Evolutionary conservation across 306 rosid species (phyloP), one percentile per base, ranked within the genome.

Genomic region (Quercus parvula): DNA sequence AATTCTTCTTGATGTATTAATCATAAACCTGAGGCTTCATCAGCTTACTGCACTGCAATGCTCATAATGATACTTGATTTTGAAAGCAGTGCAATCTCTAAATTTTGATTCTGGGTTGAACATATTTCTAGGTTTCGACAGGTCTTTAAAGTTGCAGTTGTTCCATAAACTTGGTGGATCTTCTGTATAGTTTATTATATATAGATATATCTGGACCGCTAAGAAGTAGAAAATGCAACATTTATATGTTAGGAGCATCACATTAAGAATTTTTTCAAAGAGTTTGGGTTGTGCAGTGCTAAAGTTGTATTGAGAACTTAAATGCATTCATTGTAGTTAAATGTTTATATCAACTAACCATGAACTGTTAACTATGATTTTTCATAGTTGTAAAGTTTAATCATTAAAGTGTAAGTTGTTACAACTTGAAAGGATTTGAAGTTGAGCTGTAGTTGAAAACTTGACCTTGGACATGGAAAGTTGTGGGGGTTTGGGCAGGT

Each of bases 1-100:
- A 52, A 52, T 20, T 66, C 58, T 55, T 46, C 67, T 63, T 27
- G 56, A 57, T 82, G 35, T 68, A 76, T 71, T 71, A 4, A 62
- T 80, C 63, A 66, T 46, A 51, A 59, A 70, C 28, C 20, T 51
- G 59, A 28, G 75, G 80, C 70, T 52, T 57, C 27, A 35, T 19
- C 72, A 28, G 8, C 17, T 18, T 38, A 55, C 56, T 38, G 54
- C 55, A 28, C 38, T 17, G 44, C 55, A 31, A 52, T 73, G 62
- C 33, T 33, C 6, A 63, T 27, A 3, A 35, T 25, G 70, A 15
- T 19, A 24, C 28, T 35, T 14, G n/a, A 17, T 3, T 63, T 63
- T 27, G 70, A 63, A 10, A 63, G 41, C 12, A 28, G 20, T 30
- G 11, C 44, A 14, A 3, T 30, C 41, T 64, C 9, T 49, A 27